Base-by-base conservation (phyloP, 371 early-diverging fungal genomes). In the Mucor circinelloides region DNA sequence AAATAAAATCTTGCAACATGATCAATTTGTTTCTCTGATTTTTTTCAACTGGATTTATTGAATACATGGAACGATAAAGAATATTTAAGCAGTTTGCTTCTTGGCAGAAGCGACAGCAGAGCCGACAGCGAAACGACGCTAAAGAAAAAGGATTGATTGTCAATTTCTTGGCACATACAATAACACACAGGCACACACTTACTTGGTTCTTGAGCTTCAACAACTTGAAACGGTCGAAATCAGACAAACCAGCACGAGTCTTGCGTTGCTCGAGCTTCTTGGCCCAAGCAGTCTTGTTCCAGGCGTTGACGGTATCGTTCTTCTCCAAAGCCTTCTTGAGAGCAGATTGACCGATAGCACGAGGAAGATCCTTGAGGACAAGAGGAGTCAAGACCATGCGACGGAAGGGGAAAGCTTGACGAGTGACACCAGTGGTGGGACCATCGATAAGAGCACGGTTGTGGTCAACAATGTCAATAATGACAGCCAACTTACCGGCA, bases 381-480 rank as follows among this genome's bases (percentile, higher is more conserved):
- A 97, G 74, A 81, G 88, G 89, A 74, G 98, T 98, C 79, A 99
- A 88, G 71, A 89, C 88, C 78, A 94, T 70, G 78, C 94, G 93
- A 78, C 92, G 90, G 94, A 89, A 96, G 70, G 94, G 66, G 75
- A 93, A 79, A 68, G 89, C 89, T 80, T 94, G 93, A 79, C 98
- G 97, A 72, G 84, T 40, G 70, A 98, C 97, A 76, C 91, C 94
- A 63, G 95, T 95, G 87, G 94, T 96, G 63, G 99, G 99, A 65
- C 98, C 98, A 82, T 97, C 97, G 77, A 99, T 84, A 73, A 99
- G 87, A 76, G 95, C 98, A 70, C 98, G 91, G 88, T 92, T 92
- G 91, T 99, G 97, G 88, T 99, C 99, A 74, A 99, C 89, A 85
- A 99, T 96, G 82, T 98, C 99, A 72, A 97, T 94, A 85, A 99